Conservation (phyloP, 805 yeast genomes). For the Metschnikowia lunata region DNA sequence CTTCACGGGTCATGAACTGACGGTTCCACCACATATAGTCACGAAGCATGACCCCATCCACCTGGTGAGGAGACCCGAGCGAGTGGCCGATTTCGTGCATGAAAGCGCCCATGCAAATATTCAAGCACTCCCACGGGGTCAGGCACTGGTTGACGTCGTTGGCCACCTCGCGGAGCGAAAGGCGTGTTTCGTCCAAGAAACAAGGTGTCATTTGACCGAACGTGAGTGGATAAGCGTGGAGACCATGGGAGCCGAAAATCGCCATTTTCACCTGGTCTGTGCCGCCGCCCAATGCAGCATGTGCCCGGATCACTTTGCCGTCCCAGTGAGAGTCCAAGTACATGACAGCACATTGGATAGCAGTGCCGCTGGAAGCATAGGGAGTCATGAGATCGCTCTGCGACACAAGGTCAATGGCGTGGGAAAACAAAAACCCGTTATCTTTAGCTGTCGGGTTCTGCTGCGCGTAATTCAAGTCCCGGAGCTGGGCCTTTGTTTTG, state of each 20-base stretch:
- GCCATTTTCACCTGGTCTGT: conserved; percentile 66
- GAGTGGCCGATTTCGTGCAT: conserved; percentile 94
- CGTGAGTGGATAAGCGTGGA: conserved; percentile 88
- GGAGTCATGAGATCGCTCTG: conserved; percentile 42
- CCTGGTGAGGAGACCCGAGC: conserved; percentile 90
- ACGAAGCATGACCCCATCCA: conserved; percentile 83
- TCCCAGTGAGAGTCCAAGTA: conserved; percentile 87
- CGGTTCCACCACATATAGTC: conserved; percentile 80
- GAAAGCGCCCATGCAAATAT: conserved; percentile 86
- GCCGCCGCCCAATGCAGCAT: conserved; percentile 95
- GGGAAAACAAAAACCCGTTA: conserved; percentile 70
- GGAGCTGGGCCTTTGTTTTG: conserved; percentile 62
- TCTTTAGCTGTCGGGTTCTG: conserved; percentile 72
- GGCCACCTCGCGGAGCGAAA: conserved; percentile 71
- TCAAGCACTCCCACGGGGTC: conserved; percentile 84
- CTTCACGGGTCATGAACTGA: conserved; percentile 72
- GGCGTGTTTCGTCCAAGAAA: conserved; percentile 67
- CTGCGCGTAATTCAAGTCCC: conserved; percentile 80
- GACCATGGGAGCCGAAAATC: conserved; percentile 89
- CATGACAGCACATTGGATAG: conserved; percentile 79
- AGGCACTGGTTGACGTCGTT: conserved; percentile 85
- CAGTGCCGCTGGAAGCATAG: conserved; percentile 27
- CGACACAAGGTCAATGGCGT: conserved; percentile 71
- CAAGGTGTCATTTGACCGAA: conserved; percentile 59
- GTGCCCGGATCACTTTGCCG: conserved; percentile 62